A percentile compares a stretch with the other conserved stretches of the same genome.
phyloP scores from a whole-genome alignment of 345 rosid species.

The Populus deltoides region DNA sequence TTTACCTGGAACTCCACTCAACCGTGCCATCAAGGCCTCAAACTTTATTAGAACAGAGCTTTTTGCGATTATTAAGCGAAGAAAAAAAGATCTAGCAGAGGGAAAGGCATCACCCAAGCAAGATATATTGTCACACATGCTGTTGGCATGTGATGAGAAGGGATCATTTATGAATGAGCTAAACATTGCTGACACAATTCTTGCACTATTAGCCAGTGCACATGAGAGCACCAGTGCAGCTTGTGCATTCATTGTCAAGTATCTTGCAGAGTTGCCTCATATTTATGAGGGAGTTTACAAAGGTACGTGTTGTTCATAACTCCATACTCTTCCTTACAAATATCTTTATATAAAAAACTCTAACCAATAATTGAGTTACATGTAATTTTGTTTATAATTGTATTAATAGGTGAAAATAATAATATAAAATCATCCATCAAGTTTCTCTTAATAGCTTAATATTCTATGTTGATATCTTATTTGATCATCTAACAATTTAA shows the following conservation, averaged over 20 bases:
- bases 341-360: no score
- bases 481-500: no score
- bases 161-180: slow-evolving; percentile 35
- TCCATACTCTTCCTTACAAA: no score
- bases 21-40: neutral
- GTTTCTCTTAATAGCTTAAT: no score
- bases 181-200: slow-evolving; percentile 37
- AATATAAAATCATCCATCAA: no score
- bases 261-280: slow-evolving; percentile 30
- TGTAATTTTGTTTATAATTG: no score
- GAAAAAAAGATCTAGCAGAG: neutral
- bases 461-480: no score
- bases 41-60: neutral
- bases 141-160: slow-evolving; percentile 19
- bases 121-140: slow-evolving; percentile 37
- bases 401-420: no score
- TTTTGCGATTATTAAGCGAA: neutral
- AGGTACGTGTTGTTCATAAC: slow-evolving; percentile 12
- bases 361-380: no score
- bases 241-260: slow-evolving; percentile 39
- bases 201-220: slow-evolving; percentile 34
- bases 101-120: slow-evolving; percentile 18
- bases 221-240: slow-evolving; percentile 41
- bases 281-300: slow-evolving; percentile 29
- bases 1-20: neutral